Percentiles rank a stretch among this genome's conserved stretches.
Conservation (phyloP, 441 rosid species). For the Jatropha podagrica region DNA sequence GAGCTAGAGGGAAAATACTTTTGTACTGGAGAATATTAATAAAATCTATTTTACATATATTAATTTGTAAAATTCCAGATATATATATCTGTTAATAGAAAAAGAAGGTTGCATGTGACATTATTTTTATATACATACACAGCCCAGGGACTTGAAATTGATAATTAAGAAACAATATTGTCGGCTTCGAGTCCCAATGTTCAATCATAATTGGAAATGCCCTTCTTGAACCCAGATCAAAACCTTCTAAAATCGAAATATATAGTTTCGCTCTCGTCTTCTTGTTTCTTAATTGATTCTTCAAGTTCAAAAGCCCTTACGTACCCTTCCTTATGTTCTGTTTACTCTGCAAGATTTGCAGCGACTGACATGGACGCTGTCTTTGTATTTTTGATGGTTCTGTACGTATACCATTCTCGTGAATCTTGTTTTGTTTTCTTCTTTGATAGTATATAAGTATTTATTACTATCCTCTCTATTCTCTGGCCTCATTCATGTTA, state of each 20-base stretch:
- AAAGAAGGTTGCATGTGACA: constrained; percentile 28
- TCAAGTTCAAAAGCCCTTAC: constrained; percentile 18
- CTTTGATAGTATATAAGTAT: constrained; percentile 18
- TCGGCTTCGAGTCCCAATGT: constrained; percentile 42
- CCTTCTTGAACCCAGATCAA: neutral
- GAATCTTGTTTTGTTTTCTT: constrained; percentile 45
- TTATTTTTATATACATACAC: neutral
- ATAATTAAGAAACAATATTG: constrained; percentile 22
- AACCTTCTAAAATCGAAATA: constrained; percentile 12
- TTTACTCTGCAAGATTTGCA: constrained; percentile 34
- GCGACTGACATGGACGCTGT: constrained; percentile 56
- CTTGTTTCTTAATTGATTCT: constrained; percentile 14
- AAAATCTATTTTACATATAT: too few species aligned
- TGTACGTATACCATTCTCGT: constrained; percentile 45
- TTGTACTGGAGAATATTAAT: too few species aligned
- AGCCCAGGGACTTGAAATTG: constrained; percentile 16
- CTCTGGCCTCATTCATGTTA: constrained; percentile 28
- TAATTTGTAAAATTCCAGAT: too few species aligned
- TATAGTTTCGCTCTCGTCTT: constrained; percentile 1
- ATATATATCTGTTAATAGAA: neutral
- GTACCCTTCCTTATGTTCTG: constrained; percentile 18
- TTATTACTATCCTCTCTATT: constrained; percentile 17
- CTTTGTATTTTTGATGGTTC: constrained; percentile 22
- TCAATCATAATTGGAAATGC: constrained; percentile 34
- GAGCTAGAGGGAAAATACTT: too few species aligned